Conservation (phyloP, 495 filamentous ascomycete genomes). For the Trichoderma gamsii region DNA sequence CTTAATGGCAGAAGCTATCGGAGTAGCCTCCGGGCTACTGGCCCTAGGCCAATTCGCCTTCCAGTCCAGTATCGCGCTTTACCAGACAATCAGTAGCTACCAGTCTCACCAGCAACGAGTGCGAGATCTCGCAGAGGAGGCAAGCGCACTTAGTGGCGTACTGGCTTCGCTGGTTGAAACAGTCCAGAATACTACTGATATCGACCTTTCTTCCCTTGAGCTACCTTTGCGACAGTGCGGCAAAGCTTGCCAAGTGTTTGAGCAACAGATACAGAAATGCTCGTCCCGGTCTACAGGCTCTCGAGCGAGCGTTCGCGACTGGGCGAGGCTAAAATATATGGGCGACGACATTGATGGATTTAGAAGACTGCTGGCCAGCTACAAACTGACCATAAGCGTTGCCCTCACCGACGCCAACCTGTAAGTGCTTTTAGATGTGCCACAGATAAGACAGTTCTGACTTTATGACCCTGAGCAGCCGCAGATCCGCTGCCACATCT, state of each 20-base stretch:
- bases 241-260: conserved; percentile 3
- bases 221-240: conserved; percentile 4
- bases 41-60: conserved; percentile 34
- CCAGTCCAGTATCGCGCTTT: conserved; percentile 34
- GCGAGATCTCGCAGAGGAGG: conserved; percentile 37
- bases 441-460: not conserved
- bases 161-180: conserved; percentile 30
- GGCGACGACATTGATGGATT: conserved; percentile 3
- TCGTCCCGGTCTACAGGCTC: not conserved
- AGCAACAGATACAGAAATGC: conserved; percentile 3
- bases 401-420: conserved; percentile 6
- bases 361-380: conserved; percentile 4
- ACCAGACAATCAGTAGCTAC: conserved; percentile 37
- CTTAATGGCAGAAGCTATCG: conserved; percentile 3
- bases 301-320: conserved; percentile 2
- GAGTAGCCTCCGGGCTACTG: not conserved
- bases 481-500: not conserved
- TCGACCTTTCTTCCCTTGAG: conserved; percentile 3
- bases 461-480: not conserved
- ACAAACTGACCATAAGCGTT: conserved; percentile 2
- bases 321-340: conserved; percentile 8
- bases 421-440: not conserved
- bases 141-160: conserved; percentile 35
- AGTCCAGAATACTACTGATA: not conserved
- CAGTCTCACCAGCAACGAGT: conserved; percentile 32